phyloP scores from a whole-genome alignment of 1,284 basidiomycete genomes.

The Gomphus bonarii region DNA sequence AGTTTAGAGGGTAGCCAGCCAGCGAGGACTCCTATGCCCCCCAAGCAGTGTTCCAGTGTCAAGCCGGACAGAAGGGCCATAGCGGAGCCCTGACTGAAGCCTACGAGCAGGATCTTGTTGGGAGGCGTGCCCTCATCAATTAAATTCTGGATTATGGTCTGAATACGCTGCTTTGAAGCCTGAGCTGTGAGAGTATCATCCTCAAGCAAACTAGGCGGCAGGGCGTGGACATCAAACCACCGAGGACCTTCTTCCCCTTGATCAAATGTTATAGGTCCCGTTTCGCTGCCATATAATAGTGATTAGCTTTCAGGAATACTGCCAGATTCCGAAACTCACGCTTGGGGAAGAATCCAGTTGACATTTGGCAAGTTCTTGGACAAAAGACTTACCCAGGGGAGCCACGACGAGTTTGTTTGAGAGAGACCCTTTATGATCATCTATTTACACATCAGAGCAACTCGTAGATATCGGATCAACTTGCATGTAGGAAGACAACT shows the following conservation, averaged over 20 bases:
- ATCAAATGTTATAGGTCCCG: slow-evolving; percentile 23
- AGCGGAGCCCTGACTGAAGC: slow-evolving; percentile 37
- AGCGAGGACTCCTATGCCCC: slow-evolving; percentile 33
- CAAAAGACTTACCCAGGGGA: slow-evolving; percentile 22
- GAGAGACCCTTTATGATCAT: too few relatives aligned
- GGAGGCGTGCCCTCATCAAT: slow-evolving; percentile 28
- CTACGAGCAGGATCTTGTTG: slow-evolving; percentile 28
- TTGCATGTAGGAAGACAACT: slow-evolving; percentile 29
- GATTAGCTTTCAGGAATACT: neutral
- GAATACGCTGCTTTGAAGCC: slow-evolving; percentile 28
- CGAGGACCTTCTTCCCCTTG: slow-evolving; percentile 26
- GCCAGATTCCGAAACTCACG: slow-evolving; percentile 21
- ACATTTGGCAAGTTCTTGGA: slow-evolving; percentile 28
- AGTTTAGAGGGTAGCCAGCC: slow-evolving; percentile 32
- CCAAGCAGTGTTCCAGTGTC: slow-evolving; percentile 31
- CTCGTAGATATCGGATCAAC: slow-evolving; percentile 7
- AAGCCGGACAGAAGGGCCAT: slow-evolving; percentile 29
- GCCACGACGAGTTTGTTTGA: slow-evolving; percentile 28
- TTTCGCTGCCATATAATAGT: slow-evolving; percentile 15
- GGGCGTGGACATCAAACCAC: slow-evolving; percentile 34
- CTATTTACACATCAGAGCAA: slow-evolving; percentile 13
- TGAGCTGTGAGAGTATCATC: slow-evolving; percentile 28
- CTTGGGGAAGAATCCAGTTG: slow-evolving; percentile 34
- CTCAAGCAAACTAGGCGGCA: slow-evolving; percentile 29
- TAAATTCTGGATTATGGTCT: slow-evolving; percentile 29